Evolutionary conservation across 2,329 filamentous ascomycete genomes (phyloP).

Genomic region (Tolypocladium ovalisporum): DNA sequence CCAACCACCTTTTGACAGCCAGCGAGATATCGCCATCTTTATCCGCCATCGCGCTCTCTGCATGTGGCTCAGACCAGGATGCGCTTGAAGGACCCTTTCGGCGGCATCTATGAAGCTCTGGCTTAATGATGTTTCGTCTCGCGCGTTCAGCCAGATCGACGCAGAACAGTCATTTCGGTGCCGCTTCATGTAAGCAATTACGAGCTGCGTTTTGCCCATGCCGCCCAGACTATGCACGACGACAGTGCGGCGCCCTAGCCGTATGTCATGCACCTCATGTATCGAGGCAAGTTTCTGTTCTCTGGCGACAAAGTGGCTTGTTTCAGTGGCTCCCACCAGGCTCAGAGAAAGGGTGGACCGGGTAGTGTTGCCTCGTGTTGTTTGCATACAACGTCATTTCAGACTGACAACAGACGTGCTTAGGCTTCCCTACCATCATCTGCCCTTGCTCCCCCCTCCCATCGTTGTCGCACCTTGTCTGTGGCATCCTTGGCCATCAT

Average conservation of each 20-base stretch:
- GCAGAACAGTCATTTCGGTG: not conserved
- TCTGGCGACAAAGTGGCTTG: not conserved
- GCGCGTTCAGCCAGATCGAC: not conserved
- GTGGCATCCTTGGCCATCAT: not conserved
- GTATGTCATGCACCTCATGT: not conserved
- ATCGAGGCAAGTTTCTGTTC: not conserved
- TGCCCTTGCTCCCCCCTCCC: not conserved
- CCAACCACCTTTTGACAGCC: not conserved
- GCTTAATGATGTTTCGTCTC: not conserved
- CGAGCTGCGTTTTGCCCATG: not conserved
- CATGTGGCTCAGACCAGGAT: not conserved
- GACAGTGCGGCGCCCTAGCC: not conserved
- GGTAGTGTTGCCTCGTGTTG: not conserved
- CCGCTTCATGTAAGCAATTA: not conserved
- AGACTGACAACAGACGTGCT: not conserved
- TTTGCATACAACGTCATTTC: not conserved
- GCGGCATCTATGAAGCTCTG: not conserved
- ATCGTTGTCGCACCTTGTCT: not conserved
- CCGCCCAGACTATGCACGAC: not conserved
- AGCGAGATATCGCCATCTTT: not conserved
- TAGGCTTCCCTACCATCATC: not conserved
- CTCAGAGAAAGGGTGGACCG: not conserved
- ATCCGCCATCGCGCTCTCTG: not conserved
- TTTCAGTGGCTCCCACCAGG: not conserved
- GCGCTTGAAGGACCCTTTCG: not conserved